Conservation (phyloP, 495 filamentous ascomycete genomes). For the Bacidia gigantensis region DNA sequence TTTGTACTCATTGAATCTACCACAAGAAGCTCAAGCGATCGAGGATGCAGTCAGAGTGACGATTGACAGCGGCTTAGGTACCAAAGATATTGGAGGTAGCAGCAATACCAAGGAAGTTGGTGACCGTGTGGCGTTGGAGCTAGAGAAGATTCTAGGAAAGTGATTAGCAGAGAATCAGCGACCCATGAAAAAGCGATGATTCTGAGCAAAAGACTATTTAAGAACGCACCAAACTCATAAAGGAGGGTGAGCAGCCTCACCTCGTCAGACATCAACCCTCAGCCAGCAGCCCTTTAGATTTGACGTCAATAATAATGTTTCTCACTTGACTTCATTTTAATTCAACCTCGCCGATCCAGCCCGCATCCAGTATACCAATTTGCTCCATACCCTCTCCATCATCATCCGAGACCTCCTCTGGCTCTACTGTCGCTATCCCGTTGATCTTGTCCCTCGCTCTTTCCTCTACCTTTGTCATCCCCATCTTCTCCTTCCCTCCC, state of each 20-base stretch:
- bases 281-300: neutral
- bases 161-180: neutral
- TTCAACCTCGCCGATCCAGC: slow-evolving; percentile 48
- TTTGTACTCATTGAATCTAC: slow-evolving; percentile 70
- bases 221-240: neutral
- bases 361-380: slow-evolving; percentile 27
- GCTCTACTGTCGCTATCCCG: neutral
- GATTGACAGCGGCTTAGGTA: slow-evolving; percentile 60
- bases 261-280: neutral
- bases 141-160: slow-evolving; percentile 37
- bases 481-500: slow-evolving; percentile 4
- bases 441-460: neutral
- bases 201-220: neutral
- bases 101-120: slow-evolving; percentile 65
- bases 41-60: slow-evolving; percentile 69
- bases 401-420: too few species aligned
- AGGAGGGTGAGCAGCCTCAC: neutral
- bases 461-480: neutral
- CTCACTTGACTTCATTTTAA: slow-evolving; percentile 27
- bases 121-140: slow-evolving; percentile 61
- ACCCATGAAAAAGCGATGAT: neutral
- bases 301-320: neutral
- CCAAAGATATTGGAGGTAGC: slow-evolving; percentile 66
- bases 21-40: slow-evolving; percentile 54
- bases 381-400: slow-evolving; percentile 1